Percentiles rank a stretch among this genome's conserved stretches.
These are phyloP conservation scores for Paraphoma sp. DNA, from an alignment of 2,329 filamentous ascomycete genomes.

Conservation along the genomic window DNA sequence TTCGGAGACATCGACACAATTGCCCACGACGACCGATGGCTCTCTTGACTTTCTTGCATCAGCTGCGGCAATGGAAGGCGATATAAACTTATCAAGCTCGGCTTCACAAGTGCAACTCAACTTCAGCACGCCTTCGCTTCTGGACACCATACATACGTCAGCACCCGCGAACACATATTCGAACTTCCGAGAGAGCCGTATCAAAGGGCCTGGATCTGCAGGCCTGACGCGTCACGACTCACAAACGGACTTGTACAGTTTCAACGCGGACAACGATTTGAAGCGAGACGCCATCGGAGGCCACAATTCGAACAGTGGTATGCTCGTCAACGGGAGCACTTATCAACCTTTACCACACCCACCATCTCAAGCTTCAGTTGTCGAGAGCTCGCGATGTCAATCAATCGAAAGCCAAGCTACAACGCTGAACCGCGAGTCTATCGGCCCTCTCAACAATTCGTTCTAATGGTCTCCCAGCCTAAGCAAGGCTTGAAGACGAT, in stretches of 20 bases:
- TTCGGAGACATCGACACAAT: conserved; percentile 12
- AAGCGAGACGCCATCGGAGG: conserved; percentile 35
- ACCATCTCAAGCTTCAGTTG: conserved; percentile 13
- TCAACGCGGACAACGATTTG: conserved; percentile 40
- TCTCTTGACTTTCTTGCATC: conserved; percentile 16
- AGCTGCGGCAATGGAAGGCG: conserved; percentile 10
- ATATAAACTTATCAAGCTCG: conserved; percentile 9
- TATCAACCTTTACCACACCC: conserved; percentile 39
- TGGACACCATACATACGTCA: conserved; percentile 30
- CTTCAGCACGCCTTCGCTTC: conserved; percentile 31
- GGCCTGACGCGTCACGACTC: conserved; percentile 39
- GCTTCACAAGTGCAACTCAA: conserved; percentile 23
- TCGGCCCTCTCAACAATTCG: conserved; percentile 21
- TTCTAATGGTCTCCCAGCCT: conserved; percentile 7
- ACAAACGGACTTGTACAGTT: conserved; percentile 49
- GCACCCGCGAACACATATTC: conserved; percentile 29
- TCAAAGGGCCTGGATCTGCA: conserved; percentile 22
- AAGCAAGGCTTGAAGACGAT: not conserved
- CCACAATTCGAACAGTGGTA: conserved; percentile 26
- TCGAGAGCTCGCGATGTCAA: conserved; percentile 7
- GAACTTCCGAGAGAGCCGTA: conserved; percentile 22
- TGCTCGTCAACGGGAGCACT: conserved; percentile 49
- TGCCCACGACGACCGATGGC: conserved; percentile 12
- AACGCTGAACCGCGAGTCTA: conserved; percentile 16
- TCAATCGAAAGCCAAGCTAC: conserved; percentile 7